Evolutionary conservation across 148 eudicot genomes (phyloP), one percentile per base, ranked within the genome.

Genomic region (Heliosperma pusillum): DNA sequence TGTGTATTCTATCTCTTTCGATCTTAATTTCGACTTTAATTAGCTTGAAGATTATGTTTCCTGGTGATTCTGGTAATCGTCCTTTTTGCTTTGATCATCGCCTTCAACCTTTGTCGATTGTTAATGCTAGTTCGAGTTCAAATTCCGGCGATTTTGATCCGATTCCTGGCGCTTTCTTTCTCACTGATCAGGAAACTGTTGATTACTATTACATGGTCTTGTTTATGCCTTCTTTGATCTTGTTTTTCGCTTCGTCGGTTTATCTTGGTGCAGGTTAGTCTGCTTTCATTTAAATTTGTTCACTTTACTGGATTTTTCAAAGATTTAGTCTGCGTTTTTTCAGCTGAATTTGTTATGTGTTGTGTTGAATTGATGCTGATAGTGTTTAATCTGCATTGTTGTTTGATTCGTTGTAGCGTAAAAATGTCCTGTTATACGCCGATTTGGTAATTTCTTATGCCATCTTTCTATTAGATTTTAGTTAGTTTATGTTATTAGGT

Each of bases 141-240:
- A 78, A 45, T 29, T 73, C 53, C 19, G 81, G 86, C 3, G 90
- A 83, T 70, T 78, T 84, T 45, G 97, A 90, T 74, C 66, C 74
- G 9, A 66, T 90, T 17, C 83, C 86, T 0, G 88, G 91, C 1
- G 97, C 98, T 17, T 94, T 94, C 81, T 88, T 78, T 72, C 81
- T 93, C 22, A 91, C 98, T 70, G 92, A 93, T 86, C 92, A 91
- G 72, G 91, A 91, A 75, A 91, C 94, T 57, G 94, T 88, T 65
- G 97, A 91, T 86, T 93, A 87, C 62, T 93, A 79, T 76, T 88
- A 88, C 82, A 87, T 87, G 88, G 90, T 91, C 77, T 79, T 91
- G 81, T 93, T 93, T 65, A 20, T 93, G 45, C 98, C 98, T 55
- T 85, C 97, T 0, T 63, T 72, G 71, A 33, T 89, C 72, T 66